Evolutionary conservation across 2,329 filamentous ascomycete genomes (phyloP), one percentile per base, ranked within the genome.

Genomic region (Zymoseptoria pseudotritici): DNA sequence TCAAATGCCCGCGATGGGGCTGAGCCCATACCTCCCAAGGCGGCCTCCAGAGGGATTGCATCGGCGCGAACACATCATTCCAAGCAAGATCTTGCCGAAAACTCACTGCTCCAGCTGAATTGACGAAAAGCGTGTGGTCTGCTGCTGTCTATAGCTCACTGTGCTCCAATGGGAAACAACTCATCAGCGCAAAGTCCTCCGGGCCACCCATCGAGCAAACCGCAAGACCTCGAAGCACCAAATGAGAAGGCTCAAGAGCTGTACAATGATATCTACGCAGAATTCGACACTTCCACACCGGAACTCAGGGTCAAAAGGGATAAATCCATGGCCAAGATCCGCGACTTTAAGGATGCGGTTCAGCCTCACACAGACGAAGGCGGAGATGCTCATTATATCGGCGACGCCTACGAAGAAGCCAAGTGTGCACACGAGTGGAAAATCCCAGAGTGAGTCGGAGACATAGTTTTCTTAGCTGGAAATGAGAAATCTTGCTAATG

Each of bases 351-450:
- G 54, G 61, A 62, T 36, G 58, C 61, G 11, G 57, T 66, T 42
- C 66, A 65, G 57, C 65, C 66, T n/a, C 66, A 68, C 57, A 67
- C 65, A 5, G 65, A 65, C 52, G 66, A 63, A 24, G 63, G 60
- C 3, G 65, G 65, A 19, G 64, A 68, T 54, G 56, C 63, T 6
- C 61, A 66, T 56, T 65, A 61, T 50, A 66, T 69, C 11, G 66
- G 66, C 8, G 66, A 67, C 56, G 53, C 55, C 13, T 66, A 69
- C 52, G 64, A 62, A 21, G 46, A 50, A 1, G 55, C 64, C 3
- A 46, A 55, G 26, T 61, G 56, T 54, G 61, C 60, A 0, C 3
- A 57, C 4, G 59, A 65, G 51, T 66, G 65, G 65, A 36, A 50
- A 24, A 50, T 66, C 26, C 46, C 53, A 11, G 52, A 17, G 58